Evolutionary conservation across 495 filamentous ascomycete genomes (phyloP).

Genomic region (Lasiosphaeria hispida): DNA sequence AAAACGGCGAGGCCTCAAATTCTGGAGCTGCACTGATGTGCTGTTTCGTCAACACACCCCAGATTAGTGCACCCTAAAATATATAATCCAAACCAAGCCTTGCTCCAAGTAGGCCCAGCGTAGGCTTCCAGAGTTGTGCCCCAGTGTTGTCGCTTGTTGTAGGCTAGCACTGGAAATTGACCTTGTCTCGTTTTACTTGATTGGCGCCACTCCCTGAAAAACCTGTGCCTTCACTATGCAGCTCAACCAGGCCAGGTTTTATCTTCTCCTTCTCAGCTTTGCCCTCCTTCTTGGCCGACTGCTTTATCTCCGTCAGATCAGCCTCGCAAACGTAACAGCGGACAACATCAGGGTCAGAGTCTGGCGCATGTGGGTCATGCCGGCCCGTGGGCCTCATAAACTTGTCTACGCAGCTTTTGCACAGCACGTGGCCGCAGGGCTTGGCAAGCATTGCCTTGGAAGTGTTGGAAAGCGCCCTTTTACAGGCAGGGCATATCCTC

Average conservation of each 20-base stretch:
- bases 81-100: no score
- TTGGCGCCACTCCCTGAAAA: constrained; percentile 85
- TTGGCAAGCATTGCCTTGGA: constrained; percentile 84
- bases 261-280: constrained; percentile 58
- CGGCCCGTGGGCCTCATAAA: constrained; percentile 68
- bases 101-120: no score
- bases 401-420: constrained; percentile 80
- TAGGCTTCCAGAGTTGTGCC: no score
- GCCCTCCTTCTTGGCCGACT: constrained; percentile 39
- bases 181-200: constrained; percentile 72
- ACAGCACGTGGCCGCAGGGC: constrained; percentile 92
- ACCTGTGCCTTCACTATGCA: constrained; percentile 87
- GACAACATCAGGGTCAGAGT: constrained; percentile 52
- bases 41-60: no score
- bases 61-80: no score
- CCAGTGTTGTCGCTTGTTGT: no score
- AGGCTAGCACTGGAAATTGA: constrained; percentile 77
- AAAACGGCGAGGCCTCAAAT: no score
- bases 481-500: constrained; percentile 83
- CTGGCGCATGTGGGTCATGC: constrained; percentile 64
- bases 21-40: no score
- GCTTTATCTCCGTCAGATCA: constrained; percentile 59
- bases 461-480: constrained; percentile 77
- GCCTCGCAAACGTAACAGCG: constrained; percentile 88
- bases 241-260: constrained; percentile 75